Evolutionary conservation across 2,329 filamentous ascomycete genomes (phyloP), one percentile per base, ranked within the genome.

Genomic region (Calcarisporium arbuscula): DNA sequence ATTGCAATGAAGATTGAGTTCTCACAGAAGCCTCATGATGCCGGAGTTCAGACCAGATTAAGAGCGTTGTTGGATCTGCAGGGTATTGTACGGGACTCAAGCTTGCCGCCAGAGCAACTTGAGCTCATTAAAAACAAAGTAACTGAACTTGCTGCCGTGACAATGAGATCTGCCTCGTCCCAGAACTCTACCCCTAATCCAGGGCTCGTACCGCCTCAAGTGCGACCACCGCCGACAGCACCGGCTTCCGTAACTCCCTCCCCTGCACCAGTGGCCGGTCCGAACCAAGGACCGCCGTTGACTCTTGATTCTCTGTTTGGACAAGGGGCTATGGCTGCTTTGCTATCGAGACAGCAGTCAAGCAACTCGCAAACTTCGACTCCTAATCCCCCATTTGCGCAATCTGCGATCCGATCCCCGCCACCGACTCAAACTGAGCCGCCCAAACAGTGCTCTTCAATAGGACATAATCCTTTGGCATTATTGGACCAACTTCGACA

Each of bases 31-130:
- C 82, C 83, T 41, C 76, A 81, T 68, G 85, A 95, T 67, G 63
- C 71, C 61, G 76, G 78, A 61, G 72, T 86, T 55, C 82, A 86
- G 57, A 81, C 77, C 53, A 85, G 84, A 62, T 68, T 95, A 53
- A 85, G 86, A 64, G 87, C 88, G 43, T 75, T 95, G 49, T 68
- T 89, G 61, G 85, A 92, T 60, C 74, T 96, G 45, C 86, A 94
- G 65, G 52, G 49, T 40, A 78, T 72, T 47, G 68, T 95, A 54
- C 79, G 85, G 58, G 81, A 72, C 48, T 83, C 87, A 60, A 80
- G 81, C 54, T 70, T 95, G 56, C 82, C 82, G 40, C 78, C 80
- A 50, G 81, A 89, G 53, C 85, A 94, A 65, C 73, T 95, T 56
- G 79, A 84, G 61, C 77, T 84, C 58, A 84, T 95, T 61, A 85